Evolutionary conservation across 2,329 filamentous ascomycete species (phyloP), one percentile per base, ranked within the genome.

Genomic region (Pseudofabraea citricarpa): DNA sequence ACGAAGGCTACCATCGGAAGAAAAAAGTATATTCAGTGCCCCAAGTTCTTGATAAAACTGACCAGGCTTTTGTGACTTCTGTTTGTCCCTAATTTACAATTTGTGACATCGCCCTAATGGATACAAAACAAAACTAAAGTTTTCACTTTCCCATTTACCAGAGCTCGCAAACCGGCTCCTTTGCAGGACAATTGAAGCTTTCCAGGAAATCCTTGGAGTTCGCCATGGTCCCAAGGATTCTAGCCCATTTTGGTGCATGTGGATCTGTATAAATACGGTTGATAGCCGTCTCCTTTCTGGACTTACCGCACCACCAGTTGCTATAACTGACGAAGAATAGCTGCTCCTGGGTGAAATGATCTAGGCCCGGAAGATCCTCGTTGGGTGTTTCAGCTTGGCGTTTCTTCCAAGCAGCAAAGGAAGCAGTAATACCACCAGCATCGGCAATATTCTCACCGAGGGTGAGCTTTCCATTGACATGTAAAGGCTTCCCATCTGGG

Each of bases 371-470:
- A 13, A 87, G 69, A 29, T 70, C 59, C 55, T 70, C 56, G 45
- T 75, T 74, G 0, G 74, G 68, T n/a, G 68, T 70, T 27, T 72
- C 64, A 2, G 66, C 61, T 23, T 77, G 73, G 9, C 73, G 72
- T 49, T 73, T 75, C 58, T 80, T 75, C 83, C 83, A 88, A 0
- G 82, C 81, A 19, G 73, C 67, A 56, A 77, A 87, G 1, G 81
- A 71, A 0, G 81, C 77, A 6, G 73, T 70, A 0, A 87, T 58
- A 12, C 83, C 84, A 13, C 82, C 83, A 1, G 83, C 79, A 59
- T 87, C 84, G 2, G 83, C 82, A 55, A 87, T 82, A 56, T 87
- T 87, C 64, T 87, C 84, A 16, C 77, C 79, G 2, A 86, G 64
- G 0, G 83, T 87, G 12, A 79, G 66, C 19, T 66, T 67, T 8